Evolutionary conservation across 306 rosid genomes (phyloP).

Genomic region (Alnus rubra): DNA sequence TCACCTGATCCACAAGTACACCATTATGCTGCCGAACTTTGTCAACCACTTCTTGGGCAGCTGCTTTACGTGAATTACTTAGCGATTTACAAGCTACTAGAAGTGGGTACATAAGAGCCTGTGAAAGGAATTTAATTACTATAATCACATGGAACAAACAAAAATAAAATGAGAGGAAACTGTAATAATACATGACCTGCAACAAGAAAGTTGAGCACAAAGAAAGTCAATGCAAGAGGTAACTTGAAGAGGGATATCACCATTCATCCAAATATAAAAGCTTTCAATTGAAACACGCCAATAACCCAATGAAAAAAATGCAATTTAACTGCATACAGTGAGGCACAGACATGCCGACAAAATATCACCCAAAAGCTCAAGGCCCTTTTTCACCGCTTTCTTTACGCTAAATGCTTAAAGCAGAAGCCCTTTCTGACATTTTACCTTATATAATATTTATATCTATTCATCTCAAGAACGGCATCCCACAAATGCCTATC

Average conservation of each 20-base stretch:
- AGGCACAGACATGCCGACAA: neutral
- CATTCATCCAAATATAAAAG: conserved; percentile 8
- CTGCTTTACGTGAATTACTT: conserved; percentile 86
- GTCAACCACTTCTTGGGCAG: conserved; percentile 97
- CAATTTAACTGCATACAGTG: neutral
- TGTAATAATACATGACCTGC: conserved; percentile 4
- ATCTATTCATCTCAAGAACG: neutral
- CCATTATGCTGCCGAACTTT: conserved; percentile 98
- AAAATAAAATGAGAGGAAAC: conserved; percentile 10
- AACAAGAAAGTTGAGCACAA: conserved; percentile 18
- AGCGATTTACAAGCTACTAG: conserved; percentile 98
- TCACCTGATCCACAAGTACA: conserved; percentile 93
- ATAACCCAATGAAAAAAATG: conserved; percentile 18
- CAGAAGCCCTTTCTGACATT: neutral
- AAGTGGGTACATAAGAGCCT: conserved; percentile 99
- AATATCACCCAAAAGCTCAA: neutral
- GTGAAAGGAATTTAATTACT: conserved; percentile 28
- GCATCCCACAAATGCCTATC: neutral
- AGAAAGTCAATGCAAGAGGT: conserved; percentile 4
- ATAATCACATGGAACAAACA: conserved; percentile 13
- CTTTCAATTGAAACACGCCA: neutral
- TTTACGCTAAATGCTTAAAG: neutral
- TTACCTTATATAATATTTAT: neutral
- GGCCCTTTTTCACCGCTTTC: neutral
- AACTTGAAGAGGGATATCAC: neutral